Conservation (phyloP, 192 early-diverging fungal species). For the Thamnidium elegans region DNA sequence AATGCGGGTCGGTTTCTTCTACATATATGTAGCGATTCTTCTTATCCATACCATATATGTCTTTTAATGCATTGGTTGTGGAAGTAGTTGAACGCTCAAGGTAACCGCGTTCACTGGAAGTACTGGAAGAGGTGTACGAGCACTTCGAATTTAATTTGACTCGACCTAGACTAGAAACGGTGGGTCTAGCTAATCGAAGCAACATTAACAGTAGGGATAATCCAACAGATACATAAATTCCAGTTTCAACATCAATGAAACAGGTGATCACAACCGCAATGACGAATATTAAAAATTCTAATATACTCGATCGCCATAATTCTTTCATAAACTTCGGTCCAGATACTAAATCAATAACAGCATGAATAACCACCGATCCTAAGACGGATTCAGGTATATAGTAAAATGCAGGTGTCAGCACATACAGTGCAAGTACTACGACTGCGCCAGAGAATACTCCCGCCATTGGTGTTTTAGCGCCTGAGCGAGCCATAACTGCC, state of each 20-base stretch:
- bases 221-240: slow-evolving; percentile 74
- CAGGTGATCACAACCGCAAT: slow-evolving; percentile 55
- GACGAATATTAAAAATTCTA: slow-evolving; percentile 50
- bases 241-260: slow-evolving; percentile 57
- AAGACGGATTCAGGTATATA: slow-evolving; percentile 77
- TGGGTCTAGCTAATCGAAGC: slow-evolving; percentile 69
- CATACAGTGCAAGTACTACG: slow-evolving; percentile 73
- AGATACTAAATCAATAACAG: slow-evolving; percentile 71
- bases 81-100: background rate
- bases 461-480: slow-evolving; percentile 74
- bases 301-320: slow-evolving; percentile 51
- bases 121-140: no score
- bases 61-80: background rate
- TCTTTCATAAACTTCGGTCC: slow-evolving; percentile 51
- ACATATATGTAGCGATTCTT: slow-evolving; percentile 25
- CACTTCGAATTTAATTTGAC: background rate
- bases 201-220: slow-evolving; percentile 72
- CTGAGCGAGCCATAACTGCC: slow-evolving; percentile 79
- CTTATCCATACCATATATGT: background rate
- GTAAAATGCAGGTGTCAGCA: slow-evolving; percentile 77
- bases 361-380: slow-evolving; percentile 74
- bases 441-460: slow-evolving; percentile 69
- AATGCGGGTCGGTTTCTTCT: slow-evolving; percentile 19
- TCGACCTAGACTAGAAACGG: slow-evolving; percentile 44
- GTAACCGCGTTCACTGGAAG: no score